phyloP scores from a whole-genome alignment of 345 rosid species.

The Ceriops tagal region DNA sequence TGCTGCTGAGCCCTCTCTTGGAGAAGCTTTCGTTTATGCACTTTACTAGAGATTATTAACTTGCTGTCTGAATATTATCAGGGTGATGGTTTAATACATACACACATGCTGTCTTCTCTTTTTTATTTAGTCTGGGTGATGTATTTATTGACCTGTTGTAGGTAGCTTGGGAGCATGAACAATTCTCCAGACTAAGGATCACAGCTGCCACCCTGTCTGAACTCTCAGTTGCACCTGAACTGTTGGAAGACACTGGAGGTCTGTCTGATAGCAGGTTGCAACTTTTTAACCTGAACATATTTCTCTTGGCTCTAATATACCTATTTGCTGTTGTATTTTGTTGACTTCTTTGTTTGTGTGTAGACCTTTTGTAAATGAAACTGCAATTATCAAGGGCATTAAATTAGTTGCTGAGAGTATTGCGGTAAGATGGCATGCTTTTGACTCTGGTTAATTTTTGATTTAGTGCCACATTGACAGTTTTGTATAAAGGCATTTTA shows the following conservation, averaged over 20 bases:
- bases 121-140: slow-evolving; percentile 28
- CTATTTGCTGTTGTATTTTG: not conserved
- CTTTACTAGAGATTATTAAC: not conserved
- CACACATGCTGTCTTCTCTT: slow-evolving; percentile 4
- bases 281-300: slow-evolving; percentile 10
- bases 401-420: slow-evolving; percentile 90
- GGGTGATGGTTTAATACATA: not conserved
- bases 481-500: slow-evolving; percentile 4
- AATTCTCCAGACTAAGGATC: slow-evolving; percentile 88
- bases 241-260: slow-evolving; percentile 74
- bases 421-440: slow-evolving; percentile 52
- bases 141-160: slow-evolving; percentile 40
- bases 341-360: slow-evolving; percentile 25
- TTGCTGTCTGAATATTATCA: not conserved
- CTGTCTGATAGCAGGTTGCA: slow-evolving; percentile 73
- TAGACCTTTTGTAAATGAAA: slow-evolving; percentile 69
- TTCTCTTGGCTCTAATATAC: not conserved
- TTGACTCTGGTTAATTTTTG: not conserved
- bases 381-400: slow-evolving; percentile 60
- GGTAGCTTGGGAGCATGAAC: slow-evolving; percentile 99
- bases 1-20: too few species aligned
- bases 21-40: not conserved
- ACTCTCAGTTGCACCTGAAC: slow-evolving; percentile 71
- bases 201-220: slow-evolving; percentile 92
- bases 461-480: not conserved